A percentile compares a stretch with the other conserved stretches of the same genome.
Evolutionary conservation across 805 yeast genomes (phyloP).

Genomic region (Starmerella riodocensis): DNA sequence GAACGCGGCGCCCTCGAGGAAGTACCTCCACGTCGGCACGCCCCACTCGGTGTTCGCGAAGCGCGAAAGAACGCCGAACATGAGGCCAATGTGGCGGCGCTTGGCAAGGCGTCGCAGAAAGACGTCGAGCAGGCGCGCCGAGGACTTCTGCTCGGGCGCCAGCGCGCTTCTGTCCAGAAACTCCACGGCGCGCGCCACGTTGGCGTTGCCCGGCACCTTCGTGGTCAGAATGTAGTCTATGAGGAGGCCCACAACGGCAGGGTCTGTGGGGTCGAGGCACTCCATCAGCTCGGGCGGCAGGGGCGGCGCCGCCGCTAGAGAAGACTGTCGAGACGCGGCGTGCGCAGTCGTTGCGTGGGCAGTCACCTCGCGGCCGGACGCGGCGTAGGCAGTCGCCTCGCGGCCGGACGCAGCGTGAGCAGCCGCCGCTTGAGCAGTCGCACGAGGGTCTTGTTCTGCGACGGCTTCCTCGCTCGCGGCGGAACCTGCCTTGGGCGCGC

Average conservation of each 20-base stretch:
- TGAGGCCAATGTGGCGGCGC: constrained; percentile 17
- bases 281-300: not conserved
- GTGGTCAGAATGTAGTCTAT: constrained; percentile 3
- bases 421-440: too few relatives aligned
- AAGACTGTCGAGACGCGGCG: not conserved
- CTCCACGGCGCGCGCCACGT: constrained; percentile 10
- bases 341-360: too few relatives aligned
- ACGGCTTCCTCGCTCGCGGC: too few relatives aligned
- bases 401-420: too few relatives aligned
- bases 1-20: constrained; percentile 11
- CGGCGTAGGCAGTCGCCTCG: too few relatives aligned
- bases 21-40: constrained; percentile 9
- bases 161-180: not conserved
- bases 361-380: too few relatives aligned
- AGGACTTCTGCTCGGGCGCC: not conserved
- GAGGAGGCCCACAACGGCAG: constrained; percentile 6
- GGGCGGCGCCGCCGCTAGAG: not conserved
- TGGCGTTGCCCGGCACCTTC: constrained; percentile 4
- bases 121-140: constrained; percentile 10
- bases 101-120: constrained; percentile 10
- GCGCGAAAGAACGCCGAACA: constrained; percentile 11
- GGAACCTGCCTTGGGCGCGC: too few relatives aligned
- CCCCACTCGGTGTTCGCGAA: constrained; percentile 12
- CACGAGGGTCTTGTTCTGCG: too few relatives aligned
- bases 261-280: constrained; percentile 6